Evolutionary conservation across 108 stramenopile genomes (phyloP).

Genomic region (Nitzschia sp.): DNA sequence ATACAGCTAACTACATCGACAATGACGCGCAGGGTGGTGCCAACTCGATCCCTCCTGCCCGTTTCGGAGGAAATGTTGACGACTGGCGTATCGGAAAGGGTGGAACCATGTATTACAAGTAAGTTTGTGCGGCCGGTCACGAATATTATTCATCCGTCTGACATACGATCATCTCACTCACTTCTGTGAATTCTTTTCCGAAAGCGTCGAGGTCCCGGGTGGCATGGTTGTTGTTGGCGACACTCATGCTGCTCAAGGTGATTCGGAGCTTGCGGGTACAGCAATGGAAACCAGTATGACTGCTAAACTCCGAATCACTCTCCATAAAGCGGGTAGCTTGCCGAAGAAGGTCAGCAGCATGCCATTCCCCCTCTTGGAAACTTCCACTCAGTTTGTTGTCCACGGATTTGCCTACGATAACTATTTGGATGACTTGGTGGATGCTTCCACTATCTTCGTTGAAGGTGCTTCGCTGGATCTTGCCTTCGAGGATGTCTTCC

Average conservation of each 20-base stretch:
- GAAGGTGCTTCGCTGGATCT: slow-evolving; percentile 28
- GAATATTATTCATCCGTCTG: too few relatives aligned
- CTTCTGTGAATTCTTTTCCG: not conserved
- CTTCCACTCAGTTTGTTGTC: slow-evolving; percentile 16
- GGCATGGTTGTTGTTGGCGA: slow-evolving; percentile 33
- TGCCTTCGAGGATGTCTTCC: slow-evolving; percentile 26
- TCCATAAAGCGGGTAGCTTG: slow-evolving; percentile 27
- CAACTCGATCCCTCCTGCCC: slow-evolving; percentile 29
- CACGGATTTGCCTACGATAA: slow-evolving; percentile 34
- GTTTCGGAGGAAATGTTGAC: slow-evolving; percentile 35
- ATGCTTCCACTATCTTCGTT: slow-evolving; percentile 26
- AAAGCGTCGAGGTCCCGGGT: slow-evolving; percentile 29
- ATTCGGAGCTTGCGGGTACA: slow-evolving; percentile 40
- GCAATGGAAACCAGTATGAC: slow-evolving; percentile 43
- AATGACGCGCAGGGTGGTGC: slow-evolving; percentile 31
- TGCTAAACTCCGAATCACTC: slow-evolving; percentile 32
- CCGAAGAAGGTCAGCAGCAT: slow-evolving; percentile 14
- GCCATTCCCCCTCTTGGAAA: slow-evolving; percentile 28
- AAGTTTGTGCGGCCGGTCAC: too few relatives aligned
- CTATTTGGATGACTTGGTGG: slow-evolving; percentile 27
- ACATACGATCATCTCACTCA: too few relatives aligned
- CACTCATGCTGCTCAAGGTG: slow-evolving; percentile 40
- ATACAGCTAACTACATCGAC: slow-evolving; percentile 34
- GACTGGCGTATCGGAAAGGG: slow-evolving; percentile 39
- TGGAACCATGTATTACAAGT: slow-evolving; percentile 37